These are phyloP conservation scores for Magnusiomyces fungicola DNA, from an alignment of 1,139 yeast species.

Conservation along the genomic window DNA sequence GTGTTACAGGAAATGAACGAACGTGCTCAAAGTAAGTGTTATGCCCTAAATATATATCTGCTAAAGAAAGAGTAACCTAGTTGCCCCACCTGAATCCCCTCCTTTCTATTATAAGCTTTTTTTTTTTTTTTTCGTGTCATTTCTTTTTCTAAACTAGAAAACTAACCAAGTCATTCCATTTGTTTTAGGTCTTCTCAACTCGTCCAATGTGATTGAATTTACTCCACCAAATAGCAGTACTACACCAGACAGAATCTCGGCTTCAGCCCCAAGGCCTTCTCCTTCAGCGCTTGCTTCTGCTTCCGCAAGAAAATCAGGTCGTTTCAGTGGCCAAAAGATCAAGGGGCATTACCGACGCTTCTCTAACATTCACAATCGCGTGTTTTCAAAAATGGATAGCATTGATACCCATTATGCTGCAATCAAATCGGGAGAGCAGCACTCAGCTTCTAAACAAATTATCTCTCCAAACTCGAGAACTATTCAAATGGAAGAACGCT, in stretches of 20 bases:
- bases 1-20: slow-evolving; percentile 2
- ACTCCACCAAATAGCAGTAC: not conserved
- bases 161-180: not conserved
- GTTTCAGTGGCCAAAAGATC: not conserved
- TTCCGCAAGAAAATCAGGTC: not conserved
- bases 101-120: not conserved
- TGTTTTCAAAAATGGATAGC: slow-evolving; percentile 2
- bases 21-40: slow-evolving; percentile 4
- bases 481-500: not conserved
- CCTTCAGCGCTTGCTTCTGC: not conserved
- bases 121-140: not conserved
- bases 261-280: not conserved
- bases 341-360: not conserved
- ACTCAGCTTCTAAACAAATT: not conserved
- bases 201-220: not conserved
- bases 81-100: not conserved
- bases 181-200: not conserved
- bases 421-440: not conserved
- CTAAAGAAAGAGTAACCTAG: too few species aligned
- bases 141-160: not conserved
- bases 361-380: not conserved
- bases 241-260: not conserved
- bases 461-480: not conserved
- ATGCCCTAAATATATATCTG: too few species aligned
- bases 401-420: slow-evolving; percentile 2